A percentile compares a stretch with the other conserved stretches of the same genome.
These are phyloP conservation scores for Phoenix dactylifera DNA, from an alignment of 176 grass and related monocot genomes.

Conservation along the genomic window DNA sequence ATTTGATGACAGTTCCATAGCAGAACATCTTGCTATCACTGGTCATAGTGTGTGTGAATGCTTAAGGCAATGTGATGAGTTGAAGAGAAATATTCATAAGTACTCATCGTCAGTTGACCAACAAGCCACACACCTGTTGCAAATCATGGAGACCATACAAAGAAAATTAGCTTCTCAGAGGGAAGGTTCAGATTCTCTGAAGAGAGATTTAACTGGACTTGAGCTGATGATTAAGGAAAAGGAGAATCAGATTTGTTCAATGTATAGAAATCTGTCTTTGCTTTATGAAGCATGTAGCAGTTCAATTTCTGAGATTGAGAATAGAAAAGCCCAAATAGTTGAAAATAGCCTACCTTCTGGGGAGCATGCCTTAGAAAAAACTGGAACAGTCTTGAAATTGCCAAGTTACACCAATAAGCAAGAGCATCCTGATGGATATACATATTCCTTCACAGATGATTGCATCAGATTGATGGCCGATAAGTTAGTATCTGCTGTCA, in stretches of 20 bases:
- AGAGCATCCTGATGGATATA: slow-evolving; percentile 22
- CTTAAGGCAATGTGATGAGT: slow-evolving; percentile 50
- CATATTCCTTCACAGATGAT: slow-evolving; percentile 32
- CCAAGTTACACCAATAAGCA: slow-evolving; percentile 10
- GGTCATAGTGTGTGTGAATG: slow-evolving; percentile 45
- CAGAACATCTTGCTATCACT: slow-evolving; percentile 45
- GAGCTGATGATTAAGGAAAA: slow-evolving; percentile 46
- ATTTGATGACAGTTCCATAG: slow-evolving; percentile 42
- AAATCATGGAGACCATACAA: slow-evolving; percentile 44
- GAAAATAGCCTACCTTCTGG: neutral
- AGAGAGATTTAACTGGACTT: slow-evolving; percentile 33
- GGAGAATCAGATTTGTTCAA: slow-evolving; percentile 47
- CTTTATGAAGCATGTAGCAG: slow-evolving; percentile 61
- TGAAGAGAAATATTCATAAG: slow-evolving; percentile 64
- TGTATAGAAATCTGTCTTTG: slow-evolving; percentile 46
- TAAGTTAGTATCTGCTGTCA: slow-evolving; percentile 41
- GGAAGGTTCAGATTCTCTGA: slow-evolving; percentile 46
- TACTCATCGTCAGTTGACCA: slow-evolving; percentile 62
- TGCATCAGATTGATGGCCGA: slow-evolving; percentile 48
- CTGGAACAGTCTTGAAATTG: neutral
- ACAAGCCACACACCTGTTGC: slow-evolving; percentile 43
- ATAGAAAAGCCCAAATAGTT: slow-evolving; percentile 20
- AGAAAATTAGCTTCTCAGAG: slow-evolving; percentile 43
- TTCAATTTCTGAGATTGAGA: slow-evolving; percentile 69
- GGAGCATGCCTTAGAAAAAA: neutral